Base-by-base conservation (phyloP, 345 rosid species). In the Acer yangbiense region DNA sequence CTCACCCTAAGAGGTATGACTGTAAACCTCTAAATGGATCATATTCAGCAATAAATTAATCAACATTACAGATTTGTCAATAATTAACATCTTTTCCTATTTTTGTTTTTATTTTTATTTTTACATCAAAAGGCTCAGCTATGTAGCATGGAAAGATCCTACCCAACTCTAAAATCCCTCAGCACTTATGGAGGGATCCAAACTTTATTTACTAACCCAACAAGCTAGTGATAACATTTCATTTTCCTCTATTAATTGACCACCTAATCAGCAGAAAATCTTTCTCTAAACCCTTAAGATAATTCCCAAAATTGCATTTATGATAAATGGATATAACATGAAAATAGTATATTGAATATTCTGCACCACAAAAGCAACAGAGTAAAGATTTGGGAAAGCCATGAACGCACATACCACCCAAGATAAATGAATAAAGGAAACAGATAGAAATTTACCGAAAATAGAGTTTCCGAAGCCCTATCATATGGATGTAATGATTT, bases 381-480 rank as follows among this genome's bases (percentile, higher is more conserved):
- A 8, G 63, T 0, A 35, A 35, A 0, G 39, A 35, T 35, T 35
- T 35, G 39, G 39, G 39, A 35, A 35, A 68, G 41, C 44, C 3
- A 14, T 25, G 27, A 55, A 46, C 25, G 71, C 72, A 63, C 12
- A 46, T 66, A 74, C 66, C 46, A 52, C 71, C 63, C 50, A 61
- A 54, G 63, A 39, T 69, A 65, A 64, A 64, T 7, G 18, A 32
- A 74, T 60, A 66, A 78, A 44, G 7, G 9, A 67, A 77, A 71
- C 12, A 60, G 64, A 17, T 21, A 67, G 73, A 83, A 29, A 74
- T 65, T 87, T 87, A 97, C 99, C 83, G 89, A 85, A 82, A 94
- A 91, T 65, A 94, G 88, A 77, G 82, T 87, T 86, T 97, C 97
- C 52, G 99, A 95, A 76, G 95, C 85, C 82, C 89, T 91, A 86